Evolutionary conservation across 148 eudicot species (phyloP).

Genomic region (Arctostaphylos glauca): DNA sequence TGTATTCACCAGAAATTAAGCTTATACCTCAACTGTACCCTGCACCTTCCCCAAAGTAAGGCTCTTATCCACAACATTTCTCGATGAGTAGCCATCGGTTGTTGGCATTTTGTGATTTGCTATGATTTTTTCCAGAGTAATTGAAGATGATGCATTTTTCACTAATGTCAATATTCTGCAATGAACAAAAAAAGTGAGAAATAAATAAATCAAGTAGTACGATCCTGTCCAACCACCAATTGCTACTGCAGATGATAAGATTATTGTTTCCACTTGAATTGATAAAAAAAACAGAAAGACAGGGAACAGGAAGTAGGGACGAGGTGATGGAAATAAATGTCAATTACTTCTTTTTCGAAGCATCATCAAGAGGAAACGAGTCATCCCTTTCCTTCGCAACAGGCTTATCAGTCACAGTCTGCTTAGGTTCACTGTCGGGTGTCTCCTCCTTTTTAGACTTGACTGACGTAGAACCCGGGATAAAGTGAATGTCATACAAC

Average conservation of each 20-base stretch:
- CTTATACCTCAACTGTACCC: slow-evolving; percentile 55
- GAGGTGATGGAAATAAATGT: background rate
- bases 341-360: slow-evolving; percentile 55
- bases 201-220: background rate
- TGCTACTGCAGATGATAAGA: background rate
- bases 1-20: slow-evolving; percentile 2
- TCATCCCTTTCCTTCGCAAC: slow-evolving; percentile 11
- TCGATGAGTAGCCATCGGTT: slow-evolving; percentile 38
- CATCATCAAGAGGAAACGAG: slow-evolving; percentile 41
- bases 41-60: slow-evolving; percentile 75
- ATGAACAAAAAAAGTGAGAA: slow-evolving; percentile 5
- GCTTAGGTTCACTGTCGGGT: slow-evolving; percentile 22
- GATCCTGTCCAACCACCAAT: no score
- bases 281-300: background rate
- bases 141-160: slow-evolving; percentile 56
- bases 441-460: slow-evolving; percentile 21
- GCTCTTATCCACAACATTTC: slow-evolving; percentile 36
- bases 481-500: slow-evolving; percentile 18
- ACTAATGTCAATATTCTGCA: slow-evolving; percentile 64
- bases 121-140: slow-evolving; percentile 53
- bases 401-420: slow-evolving; percentile 24
- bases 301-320: background rate
- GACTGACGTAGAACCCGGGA: slow-evolving; percentile 20
- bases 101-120: slow-evolving; percentile 45
- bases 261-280: background rate